These are phyloP conservation scores for Nadsonia starkeyi-henricii DNA, from an alignment of 1,139 yeast species.

Conservation along the genomic window DNA sequence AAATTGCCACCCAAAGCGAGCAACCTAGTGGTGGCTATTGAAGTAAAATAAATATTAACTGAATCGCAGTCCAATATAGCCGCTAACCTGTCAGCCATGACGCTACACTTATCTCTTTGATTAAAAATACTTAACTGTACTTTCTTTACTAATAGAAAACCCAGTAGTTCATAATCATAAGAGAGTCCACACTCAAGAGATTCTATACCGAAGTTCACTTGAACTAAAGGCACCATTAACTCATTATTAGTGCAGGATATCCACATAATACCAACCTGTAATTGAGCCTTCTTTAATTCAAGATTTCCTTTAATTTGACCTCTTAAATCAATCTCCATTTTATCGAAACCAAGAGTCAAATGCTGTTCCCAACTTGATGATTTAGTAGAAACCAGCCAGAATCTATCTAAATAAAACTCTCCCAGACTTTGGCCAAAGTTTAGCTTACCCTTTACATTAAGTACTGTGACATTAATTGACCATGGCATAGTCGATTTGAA, in stretches of 20 bases:
- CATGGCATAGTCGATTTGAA: conserved; percentile 62
- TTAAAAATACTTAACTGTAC: conserved; percentile 51
- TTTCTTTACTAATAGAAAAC: conserved; percentile 40
- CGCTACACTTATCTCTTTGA: conserved; percentile 38
- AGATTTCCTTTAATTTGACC: conserved; percentile 73
- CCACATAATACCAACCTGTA: conserved; percentile 67
- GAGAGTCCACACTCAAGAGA: conserved; percentile 47
- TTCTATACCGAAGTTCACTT: conserved; percentile 44
- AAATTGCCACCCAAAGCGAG: conserved; percentile 65
- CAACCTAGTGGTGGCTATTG: conserved; percentile 71
- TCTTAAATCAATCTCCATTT: conserved; percentile 38
- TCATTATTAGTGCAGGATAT: conserved; percentile 30
- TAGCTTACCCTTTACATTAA: conserved; percentile 40
- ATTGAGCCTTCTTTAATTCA: conserved; percentile 34
- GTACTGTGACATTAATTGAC: conserved; percentile 46
- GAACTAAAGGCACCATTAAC: conserved; percentile 46
- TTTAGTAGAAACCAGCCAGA: conserved; percentile 63
- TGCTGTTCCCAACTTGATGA: conserved; percentile 61
- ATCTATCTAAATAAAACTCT: conserved; percentile 36
- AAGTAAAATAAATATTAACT: conserved; percentile 55
- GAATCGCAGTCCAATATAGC: conserved; percentile 43
- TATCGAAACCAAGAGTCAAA: conserved; percentile 45
- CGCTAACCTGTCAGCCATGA: conserved; percentile 45
- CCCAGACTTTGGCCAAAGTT: conserved; percentile 85
- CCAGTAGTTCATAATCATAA: conserved; percentile 75